Evolutionary conservation across 2,329 filamentous ascomycete species (phyloP), one percentile per base, ranked within the genome.

Genomic region (Cadophora sp.): DNA sequence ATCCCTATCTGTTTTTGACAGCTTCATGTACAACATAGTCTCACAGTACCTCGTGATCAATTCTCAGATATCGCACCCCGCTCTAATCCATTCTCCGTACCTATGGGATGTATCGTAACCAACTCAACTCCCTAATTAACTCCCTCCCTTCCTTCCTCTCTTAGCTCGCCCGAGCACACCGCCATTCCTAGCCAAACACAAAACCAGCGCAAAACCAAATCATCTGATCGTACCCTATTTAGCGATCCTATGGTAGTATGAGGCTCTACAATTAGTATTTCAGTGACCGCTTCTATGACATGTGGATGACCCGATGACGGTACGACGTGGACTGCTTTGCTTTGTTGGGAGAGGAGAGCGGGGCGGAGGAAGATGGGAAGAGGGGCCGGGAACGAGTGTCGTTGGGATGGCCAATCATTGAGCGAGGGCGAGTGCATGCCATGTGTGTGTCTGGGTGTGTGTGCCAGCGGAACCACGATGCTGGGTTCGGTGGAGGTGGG

Each of bases 261-360:
- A 43, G 48, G 26, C 48, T 27, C 1, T 51, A 37, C 34, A 37
- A 4, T 37, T 37, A 37, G 34, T 37, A 37, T n/a, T 34, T 43
- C 40, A 58, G 37, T 61, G 64, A 65, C 64, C 64, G 64, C 64
- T 56, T 66, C 59, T 62, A 61, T 62, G 64, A 62, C 59, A 61
- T 29, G 40, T 37, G 40, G n/a, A n/a, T 43, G 8, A 43, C 7
- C 3, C 37, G 37, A 43, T 16, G 14, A 9, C 8, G 14, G 8
- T 16, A 12, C 37, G 14, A 43, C 37, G 37, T 12, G 37, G 7
- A n/a, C n/a, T n/a, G n/a, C n/a, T n/a, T n/a, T n/a, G n/a, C n/a
- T n/a, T n/a, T n/a, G n/a, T n/a, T n/a, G n/a, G n/a, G n/a, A n/a
- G n/a, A n/a, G n/a, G 34, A 37, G 4, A 37, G 34, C 34, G 34